Evolutionary conservation across 108 stramenopile species (phyloP).

Genomic region (Mediolabrus comicus): DNA sequence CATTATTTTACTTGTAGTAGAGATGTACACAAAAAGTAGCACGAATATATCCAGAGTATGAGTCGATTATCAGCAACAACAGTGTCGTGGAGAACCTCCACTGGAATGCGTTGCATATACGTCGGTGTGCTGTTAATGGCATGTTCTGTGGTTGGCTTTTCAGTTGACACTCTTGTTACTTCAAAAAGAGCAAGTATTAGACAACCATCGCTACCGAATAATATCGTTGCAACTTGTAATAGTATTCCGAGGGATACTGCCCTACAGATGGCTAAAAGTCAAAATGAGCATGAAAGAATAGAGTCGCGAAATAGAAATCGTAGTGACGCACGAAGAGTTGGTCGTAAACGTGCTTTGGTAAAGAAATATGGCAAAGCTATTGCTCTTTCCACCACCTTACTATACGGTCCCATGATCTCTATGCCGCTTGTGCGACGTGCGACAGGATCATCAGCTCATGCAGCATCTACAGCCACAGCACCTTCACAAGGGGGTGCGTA

Average conservation of each 20-base stretch:
- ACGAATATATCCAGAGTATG: neutral
- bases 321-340: neutral
- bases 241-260: no score
- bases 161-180: neutral
- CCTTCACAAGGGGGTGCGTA: constrained; percentile 15
- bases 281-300: neutral
- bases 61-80: neutral
- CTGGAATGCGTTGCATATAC: constrained; percentile 7
- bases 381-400: constrained; percentile 36
- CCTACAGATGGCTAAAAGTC: neutral
- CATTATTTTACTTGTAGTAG: no score
- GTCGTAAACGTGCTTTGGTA: constrained; percentile 31
- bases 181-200: neutral
- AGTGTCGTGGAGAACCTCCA: neutral
- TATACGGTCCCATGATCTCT: constrained; percentile 37
- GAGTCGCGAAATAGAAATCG: neutral
- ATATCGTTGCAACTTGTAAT: no score
- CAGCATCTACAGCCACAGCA: constrained; percentile 17
- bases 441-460: constrained; percentile 25
- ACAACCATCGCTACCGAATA: no score
- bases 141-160: neutral
- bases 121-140: constrained; percentile 3
- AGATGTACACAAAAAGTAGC: no score
- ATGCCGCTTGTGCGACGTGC: constrained; percentile 18
- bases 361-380: constrained; percentile 43